Conservation (phyloP, 1,284 basidiomycete genomes). For the Melampsora americana region DNA sequence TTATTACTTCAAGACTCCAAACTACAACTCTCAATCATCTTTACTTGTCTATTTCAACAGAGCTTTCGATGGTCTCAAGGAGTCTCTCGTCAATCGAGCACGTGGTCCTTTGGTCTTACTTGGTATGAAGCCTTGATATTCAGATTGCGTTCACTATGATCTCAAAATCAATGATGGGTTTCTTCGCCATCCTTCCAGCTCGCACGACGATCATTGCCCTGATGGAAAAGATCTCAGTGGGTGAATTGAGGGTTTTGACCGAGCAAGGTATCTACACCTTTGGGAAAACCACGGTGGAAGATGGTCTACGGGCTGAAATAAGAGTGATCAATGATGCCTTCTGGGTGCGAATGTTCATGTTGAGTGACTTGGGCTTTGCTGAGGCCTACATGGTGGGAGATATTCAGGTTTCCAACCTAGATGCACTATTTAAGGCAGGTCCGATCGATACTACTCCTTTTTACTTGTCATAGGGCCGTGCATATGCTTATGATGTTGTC, state of each 20-base stretch:
- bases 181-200: background rate
- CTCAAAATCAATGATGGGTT: background rate
- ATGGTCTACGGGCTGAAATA: slow-evolving; percentile 59
- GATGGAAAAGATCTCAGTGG: slow-evolving; percentile 60
- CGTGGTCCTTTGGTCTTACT: slow-evolving; percentile 45
- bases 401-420: slow-evolving; percentile 68
- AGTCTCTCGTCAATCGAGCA: slow-evolving; percentile 27
- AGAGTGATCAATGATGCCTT: slow-evolving; percentile 69
- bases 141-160: too few species aligned
- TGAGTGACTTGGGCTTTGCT: slow-evolving; percentile 72
- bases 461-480: too few species aligned
- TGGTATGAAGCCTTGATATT: slow-evolving; percentile 2
- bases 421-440: slow-evolving; percentile 75
- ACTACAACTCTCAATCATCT: slow-evolving; percentile 37
- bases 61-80: slow-evolving; percentile 41
- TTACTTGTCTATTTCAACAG: slow-evolving; percentile 29
- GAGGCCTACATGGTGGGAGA: slow-evolving; percentile 85
- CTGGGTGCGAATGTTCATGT: slow-evolving; percentile 69
- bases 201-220: slow-evolving; percentile 49
- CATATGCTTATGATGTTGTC: slow-evolving; percentile 18
- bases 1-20: slow-evolving; percentile 41
- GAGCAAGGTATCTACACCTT: slow-evolving; percentile 57
- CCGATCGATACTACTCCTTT: too few species aligned
- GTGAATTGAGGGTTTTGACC: slow-evolving; percentile 57
- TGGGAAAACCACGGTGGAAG: slow-evolving; percentile 55